A percentile compares a stretch with the other conserved stretches of the same genome.
Evolutionary conservation across 352 stramenopile genomes (phyloP).

Genomic region (Pythium periplocum): DNA sequence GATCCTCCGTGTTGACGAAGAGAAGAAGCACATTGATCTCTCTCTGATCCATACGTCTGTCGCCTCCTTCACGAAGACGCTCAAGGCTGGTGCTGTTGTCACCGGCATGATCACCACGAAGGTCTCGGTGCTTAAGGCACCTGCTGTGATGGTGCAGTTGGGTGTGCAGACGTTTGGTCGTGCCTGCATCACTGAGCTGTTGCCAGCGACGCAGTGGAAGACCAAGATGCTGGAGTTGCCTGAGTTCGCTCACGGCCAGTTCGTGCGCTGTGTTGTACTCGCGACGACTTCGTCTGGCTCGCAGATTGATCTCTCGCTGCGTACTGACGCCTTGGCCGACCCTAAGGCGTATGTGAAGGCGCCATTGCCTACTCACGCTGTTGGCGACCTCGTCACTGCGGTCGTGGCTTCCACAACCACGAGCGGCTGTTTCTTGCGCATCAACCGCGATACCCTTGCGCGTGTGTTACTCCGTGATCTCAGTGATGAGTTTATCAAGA

Average conservation of each 20-base stretch:
- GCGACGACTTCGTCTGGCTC: slow-evolving; percentile 18
- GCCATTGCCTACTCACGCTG: slow-evolving; percentile 25
- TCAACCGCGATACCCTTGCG: slow-evolving; percentile 83
- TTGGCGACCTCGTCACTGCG: slow-evolving; percentile 86
- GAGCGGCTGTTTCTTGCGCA: slow-evolving; percentile 92
- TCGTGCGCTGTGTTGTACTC: slow-evolving; percentile 77
- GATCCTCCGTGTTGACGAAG: slow-evolving; percentile 59
- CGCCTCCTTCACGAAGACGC: slow-evolving; percentile 3
- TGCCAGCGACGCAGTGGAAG: slow-evolving; percentile 50
- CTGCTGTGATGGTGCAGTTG: slow-evolving; percentile 85
- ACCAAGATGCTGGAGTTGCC: slow-evolving; percentile 63
- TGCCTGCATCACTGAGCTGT: slow-evolving; percentile 77
- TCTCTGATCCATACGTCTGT: slow-evolving; percentile 48
- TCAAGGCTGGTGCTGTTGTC: slow-evolving; percentile 54
- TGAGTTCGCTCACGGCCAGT: slow-evolving; percentile 55
- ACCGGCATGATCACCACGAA: slow-evolving; percentile 70
- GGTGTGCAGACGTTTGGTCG: slow-evolving; percentile 68
- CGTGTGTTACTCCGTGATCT: slow-evolving; percentile 94
- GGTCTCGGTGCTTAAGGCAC: slow-evolving; percentile 63
- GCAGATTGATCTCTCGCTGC: slow-evolving; percentile 76
- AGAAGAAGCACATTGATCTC: slow-evolving; percentile 72
- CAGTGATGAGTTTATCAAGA: slow-evolving; percentile 92
- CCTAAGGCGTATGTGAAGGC: slow-evolving; percentile 52
- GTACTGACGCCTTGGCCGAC: slow-evolving; percentile 46
- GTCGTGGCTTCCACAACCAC: slow-evolving; percentile 90